Base-by-base conservation (phyloP, 495 filamentous ascomycete species). In the Massariosphaeria phaeospora region DNA sequence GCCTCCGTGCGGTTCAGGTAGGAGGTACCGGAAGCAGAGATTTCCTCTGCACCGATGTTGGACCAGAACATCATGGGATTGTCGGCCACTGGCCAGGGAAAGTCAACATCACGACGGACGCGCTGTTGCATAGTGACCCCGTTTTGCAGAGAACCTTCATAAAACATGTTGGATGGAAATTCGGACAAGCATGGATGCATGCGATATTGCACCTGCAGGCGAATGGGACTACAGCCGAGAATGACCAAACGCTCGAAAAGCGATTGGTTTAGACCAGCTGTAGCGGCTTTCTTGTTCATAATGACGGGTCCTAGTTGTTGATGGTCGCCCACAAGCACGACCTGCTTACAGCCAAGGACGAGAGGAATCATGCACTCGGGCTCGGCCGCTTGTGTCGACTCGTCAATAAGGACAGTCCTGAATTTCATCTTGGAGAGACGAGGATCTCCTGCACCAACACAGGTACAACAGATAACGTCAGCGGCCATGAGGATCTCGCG, bases 21-120 rank as follows among this genome's bases (percentile, higher is more conserved):
- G 8, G 91, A 96, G 0, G 94, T 99, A 63, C 93, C 94, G 9
- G 89, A 96, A 0, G 94, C 93, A 36, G 90, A 95, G 48, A 99
- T 97, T 68, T 99, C 93, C 67, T 99, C 93, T 52, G 93, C 95
- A 47, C 93, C 93, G 38, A 96, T 74, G 66, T 97, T 97, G 7
- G 91, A 94, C 93, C 93, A 99, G 75, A 99, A 99, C 93, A 97
- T 97, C 93, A 99, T 99, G 8, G 93, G 93, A 52, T 83, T 84
- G 61, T 97, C 94, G 42, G 76, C 79, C 35, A 95, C 89, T 11
- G 93, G 93, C 93, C 93, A 99, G 2, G 93, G 93, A 70, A 99
- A 99, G 66, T 99, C 93, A 21, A 98, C 89, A 66, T 99, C 91
- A 48, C 84, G 85, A 45, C 91, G 85, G 48, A 96, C 78, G 53